Percentiles rank a stretch among this genome's conserved stretches.
phyloP scores from a whole-genome alignment of 257 asterid species.

The Nicotiana attenuata region DNA sequence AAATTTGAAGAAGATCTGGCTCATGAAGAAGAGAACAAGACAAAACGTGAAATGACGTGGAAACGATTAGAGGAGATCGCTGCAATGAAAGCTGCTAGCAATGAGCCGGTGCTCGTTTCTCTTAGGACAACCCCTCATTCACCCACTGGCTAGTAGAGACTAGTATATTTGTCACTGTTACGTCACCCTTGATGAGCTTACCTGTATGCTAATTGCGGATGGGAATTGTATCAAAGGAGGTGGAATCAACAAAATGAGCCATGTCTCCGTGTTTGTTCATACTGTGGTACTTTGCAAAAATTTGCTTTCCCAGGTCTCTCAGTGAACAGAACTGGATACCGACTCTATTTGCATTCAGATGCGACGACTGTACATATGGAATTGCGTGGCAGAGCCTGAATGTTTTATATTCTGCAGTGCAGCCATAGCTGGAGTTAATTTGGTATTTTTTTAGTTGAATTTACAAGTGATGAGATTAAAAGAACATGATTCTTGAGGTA shows the following conservation, averaged over 20 bases:
- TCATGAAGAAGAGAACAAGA: constrained; percentile 41
- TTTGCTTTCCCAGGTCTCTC: constrained; percentile 7
- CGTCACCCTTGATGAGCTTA: background rate
- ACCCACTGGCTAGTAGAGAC: constrained; percentile 32
- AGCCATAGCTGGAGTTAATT: background rate
- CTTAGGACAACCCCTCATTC: constrained; percentile 21
- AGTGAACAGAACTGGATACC: constrained; percentile 7
- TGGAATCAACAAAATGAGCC: background rate
- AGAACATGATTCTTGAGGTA: constrained; percentile 11
- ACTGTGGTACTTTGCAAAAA: background rate
- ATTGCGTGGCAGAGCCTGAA: background rate
- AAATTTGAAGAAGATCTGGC: constrained; percentile 73
- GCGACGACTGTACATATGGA: constrained; percentile 4
- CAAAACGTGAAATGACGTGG: constrained; percentile 67
- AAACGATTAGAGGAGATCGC: constrained; percentile 67
- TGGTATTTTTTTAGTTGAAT: constrained; percentile 4
- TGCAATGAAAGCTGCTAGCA: constrained; percentile 48
- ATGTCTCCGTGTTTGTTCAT: background rate
- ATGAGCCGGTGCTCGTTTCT: constrained; percentile 53
- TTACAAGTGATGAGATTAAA: constrained; percentile 9
- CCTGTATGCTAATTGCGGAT: constrained; percentile 8
- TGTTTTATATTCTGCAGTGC: constrained; percentile 9
- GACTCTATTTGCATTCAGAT: background rate
- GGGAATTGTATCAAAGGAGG: constrained; percentile 6
- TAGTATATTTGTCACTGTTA: constrained; percentile 1